phyloP scores from a whole-genome alignment of 2,329 filamentous ascomycete genomes.

The Paraphoma chrysanthemicola region DNA sequence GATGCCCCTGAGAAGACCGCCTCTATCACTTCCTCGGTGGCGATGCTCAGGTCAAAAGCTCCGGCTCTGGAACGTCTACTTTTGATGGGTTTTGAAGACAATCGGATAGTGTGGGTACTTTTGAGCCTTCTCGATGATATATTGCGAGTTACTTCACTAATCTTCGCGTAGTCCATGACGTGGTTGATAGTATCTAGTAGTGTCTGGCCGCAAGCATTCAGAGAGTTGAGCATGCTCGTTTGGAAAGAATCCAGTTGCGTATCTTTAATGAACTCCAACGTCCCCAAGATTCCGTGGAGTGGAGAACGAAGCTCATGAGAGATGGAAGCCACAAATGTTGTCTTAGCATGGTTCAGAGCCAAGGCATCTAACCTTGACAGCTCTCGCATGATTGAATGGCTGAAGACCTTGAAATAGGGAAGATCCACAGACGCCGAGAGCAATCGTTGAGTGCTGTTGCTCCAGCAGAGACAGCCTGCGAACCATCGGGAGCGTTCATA shows the following conservation, averaged over 20 bases:
- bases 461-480: constrained; percentile 46
- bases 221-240: constrained; percentile 56
- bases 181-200: constrained; percentile 55
- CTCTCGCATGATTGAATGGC: constrained; percentile 64
- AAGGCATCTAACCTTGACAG: constrained; percentile 61
- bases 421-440: constrained; percentile 40
- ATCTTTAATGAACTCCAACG: constrained; percentile 58
- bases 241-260: constrained; percentile 50
- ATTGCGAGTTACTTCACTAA: constrained; percentile 40
- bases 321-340: constrained; percentile 60
- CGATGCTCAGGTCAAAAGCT: constrained; percentile 28
- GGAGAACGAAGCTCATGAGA: constrained; percentile 60
- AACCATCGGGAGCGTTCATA: constrained; percentile 47
- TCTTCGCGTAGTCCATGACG: constrained; percentile 39
- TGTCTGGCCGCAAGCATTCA: constrained; percentile 54
- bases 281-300: constrained; percentile 50
- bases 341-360: constrained; percentile 54
- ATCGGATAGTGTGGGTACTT: constrained; percentile 30
- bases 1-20: constrained; percentile 45
- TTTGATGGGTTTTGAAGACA: constrained; percentile 41
- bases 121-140: constrained; percentile 45
- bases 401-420: constrained; percentile 45
- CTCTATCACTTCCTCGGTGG: constrained; percentile 32
- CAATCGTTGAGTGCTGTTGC: constrained; percentile 33
- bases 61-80: constrained; percentile 18